These are phyloP conservation scores for Neurospora discreta DNA, from an alignment of 495 filamentous ascomycete genomes.

Conservation along the genomic window DNA sequence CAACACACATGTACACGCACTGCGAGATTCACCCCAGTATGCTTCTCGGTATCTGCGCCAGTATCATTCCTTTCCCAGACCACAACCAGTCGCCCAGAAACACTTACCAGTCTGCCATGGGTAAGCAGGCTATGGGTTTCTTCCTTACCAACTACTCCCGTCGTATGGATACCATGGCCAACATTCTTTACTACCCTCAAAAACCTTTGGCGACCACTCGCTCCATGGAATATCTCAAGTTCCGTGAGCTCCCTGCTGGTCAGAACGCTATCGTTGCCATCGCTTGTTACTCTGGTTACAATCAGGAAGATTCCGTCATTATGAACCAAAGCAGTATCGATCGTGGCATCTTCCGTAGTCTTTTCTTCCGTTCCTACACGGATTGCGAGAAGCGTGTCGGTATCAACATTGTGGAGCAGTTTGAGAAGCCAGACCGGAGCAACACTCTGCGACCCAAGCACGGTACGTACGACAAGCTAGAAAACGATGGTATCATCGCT, in stretches of 20 bases:
- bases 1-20: constrained; percentile 84
- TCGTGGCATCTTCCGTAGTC: constrained; percentile 88
- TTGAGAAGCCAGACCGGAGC: constrained; percentile 83
- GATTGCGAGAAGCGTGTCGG: constrained; percentile 93
- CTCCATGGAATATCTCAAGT: constrained; percentile 97
- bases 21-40: constrained; percentile 99
- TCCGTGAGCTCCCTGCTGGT: constrained; percentile 90
- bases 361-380: constrained; percentile 95
- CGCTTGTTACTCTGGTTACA: constrained; percentile 96
- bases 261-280: constrained; percentile 99
- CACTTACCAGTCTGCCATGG: constrained; percentile 99
- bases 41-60: constrained; percentile 95
- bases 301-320: constrained; percentile 99
- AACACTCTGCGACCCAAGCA: constrained; percentile 87
- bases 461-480: constrained; percentile 95
- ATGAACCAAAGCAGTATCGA: constrained; percentile 99
- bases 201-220: constrained; percentile 93
- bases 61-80: constrained; percentile 98
- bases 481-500: constrained; percentile 86
- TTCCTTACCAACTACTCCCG: constrained; percentile 92
- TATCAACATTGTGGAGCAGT: constrained; percentile 76
- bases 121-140: constrained; percentile 99
- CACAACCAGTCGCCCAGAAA: constrained; percentile 98
- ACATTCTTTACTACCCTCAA: constrained; percentile 97
- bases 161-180: constrained; percentile 99